Evolutionary conservation across 139 green algal species (phyloP).

Genomic region (Auxenochlorella pyrenoidosa): DNA sequence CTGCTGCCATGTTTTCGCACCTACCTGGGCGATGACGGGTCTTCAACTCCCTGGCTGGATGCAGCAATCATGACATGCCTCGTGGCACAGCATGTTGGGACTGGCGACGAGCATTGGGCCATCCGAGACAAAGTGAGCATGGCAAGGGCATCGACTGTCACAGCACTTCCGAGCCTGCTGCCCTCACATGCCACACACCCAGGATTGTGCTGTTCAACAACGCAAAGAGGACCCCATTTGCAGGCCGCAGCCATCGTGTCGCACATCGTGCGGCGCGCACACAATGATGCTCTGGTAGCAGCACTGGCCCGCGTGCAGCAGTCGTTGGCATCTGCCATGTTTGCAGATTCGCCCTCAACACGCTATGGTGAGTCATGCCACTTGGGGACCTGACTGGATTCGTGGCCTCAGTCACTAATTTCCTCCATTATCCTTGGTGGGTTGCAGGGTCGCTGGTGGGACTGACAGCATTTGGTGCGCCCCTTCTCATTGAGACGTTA

Average conservation of each 20-base stretch:
- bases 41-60: too few species aligned
- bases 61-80: conserved; percentile 25
- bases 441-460: conserved; percentile 2
- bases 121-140: conserved; percentile 1
- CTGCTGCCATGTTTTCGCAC: too few species aligned
- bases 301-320: neutral
- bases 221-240: neutral
- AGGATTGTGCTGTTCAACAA: too few species aligned
- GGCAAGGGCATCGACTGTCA: too few species aligned
- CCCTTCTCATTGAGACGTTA: neutral
- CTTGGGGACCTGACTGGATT: neutral
- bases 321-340: neutral
- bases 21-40: too few species aligned
- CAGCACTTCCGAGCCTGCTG: too few species aligned
- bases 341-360: neutral
- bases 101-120: neutral
- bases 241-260: conserved; percentile 1
- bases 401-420: too few species aligned
- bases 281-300: neutral
- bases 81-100: neutral
- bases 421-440: too few species aligned
- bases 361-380: neutral
- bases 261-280: neutral
- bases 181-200: too few species aligned
- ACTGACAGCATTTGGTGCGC: conserved; percentile 6